Base-by-base conservation (phyloP, 192 early-diverging fungal genomes). In the Haplosporangium gracile region DNA sequence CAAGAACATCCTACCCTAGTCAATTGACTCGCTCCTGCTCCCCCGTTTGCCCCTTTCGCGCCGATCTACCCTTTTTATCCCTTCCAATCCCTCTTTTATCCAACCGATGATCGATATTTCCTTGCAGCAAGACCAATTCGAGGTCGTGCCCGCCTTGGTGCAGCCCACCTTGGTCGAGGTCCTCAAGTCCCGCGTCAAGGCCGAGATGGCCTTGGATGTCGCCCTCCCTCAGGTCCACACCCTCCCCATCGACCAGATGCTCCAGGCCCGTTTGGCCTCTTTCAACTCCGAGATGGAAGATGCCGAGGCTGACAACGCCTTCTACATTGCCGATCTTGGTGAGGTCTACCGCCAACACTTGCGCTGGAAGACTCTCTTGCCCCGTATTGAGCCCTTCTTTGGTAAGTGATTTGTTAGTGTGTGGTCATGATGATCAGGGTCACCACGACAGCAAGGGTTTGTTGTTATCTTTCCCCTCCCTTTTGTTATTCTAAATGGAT, bases 311-410 rank as follows among this genome's bases (percentile, higher is more conserved):
- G 95, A 97, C 82, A 97, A 98, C 82, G 94, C 99, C 39, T 99
- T 99, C 89, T 98, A 94, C 90, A 97, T 99, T 55, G 95, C 93
- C 60, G 98, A 99, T 90, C 87, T 99, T 80, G 98, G 97, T 71
- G 95, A 97, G 89, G 93, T 99, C 38, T 91, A 91, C 29, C 94
- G 96, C 75, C 99, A 99, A 92, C 93, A 96, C 82, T 76, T 87
- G 73, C 95, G 95, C 86, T 99, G 97, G 97, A 90, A 91, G 77
- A 73, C 87, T 63, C 91, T 94, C 68, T 92, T 99, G 75, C 97
- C 97, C 45, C 94, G 98, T 77, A 95, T 99, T 75, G 95, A 98
- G 89, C 99, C 99, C 22, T 98, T 98, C 87, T 99, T 96, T 91
- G 96, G 94, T 95, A 90, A 75, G 92, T 80, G 18, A 32, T 34